Evolutionary conservation across 345 rosid species (phyloP).

Genomic region (Cardamine chenopodiifolia): DNA sequence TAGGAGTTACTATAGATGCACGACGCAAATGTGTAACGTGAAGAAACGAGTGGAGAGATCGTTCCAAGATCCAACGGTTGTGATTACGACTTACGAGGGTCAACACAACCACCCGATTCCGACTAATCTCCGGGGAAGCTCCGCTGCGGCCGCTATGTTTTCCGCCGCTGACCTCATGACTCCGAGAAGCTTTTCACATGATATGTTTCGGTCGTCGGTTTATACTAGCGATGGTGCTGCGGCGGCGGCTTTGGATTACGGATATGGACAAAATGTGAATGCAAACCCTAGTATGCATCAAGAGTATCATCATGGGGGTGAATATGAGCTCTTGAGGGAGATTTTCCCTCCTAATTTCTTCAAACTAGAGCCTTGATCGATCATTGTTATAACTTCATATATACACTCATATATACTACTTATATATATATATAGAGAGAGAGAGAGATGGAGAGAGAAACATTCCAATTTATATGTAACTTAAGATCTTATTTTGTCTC

Average conservation of each 20-base stretch:
- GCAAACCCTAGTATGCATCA: constrained; percentile 40
- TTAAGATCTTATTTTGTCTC: constrained; percentile 30
- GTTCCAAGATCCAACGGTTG: constrained; percentile 79
- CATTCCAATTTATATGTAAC: constrained; percentile 26
- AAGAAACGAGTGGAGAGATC: constrained; percentile 96
- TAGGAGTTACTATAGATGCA: constrained; percentile 95
- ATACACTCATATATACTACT: constrained; percentile 17
- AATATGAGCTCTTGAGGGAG: constrained; percentile 80
- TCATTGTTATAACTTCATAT: constrained; percentile 2
- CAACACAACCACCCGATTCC: constrained; percentile 86
- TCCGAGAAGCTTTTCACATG: constrained; percentile 47
- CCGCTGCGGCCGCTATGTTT: constrained; percentile 54
- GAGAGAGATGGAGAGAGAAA: not conserved
- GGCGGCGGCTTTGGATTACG: constrained; percentile 40
- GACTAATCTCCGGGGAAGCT: constrained; percentile 63
- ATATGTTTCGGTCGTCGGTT: constrained; percentile 45
- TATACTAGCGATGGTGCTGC: constrained; percentile 35
- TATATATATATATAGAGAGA: not conserved
- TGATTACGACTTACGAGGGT: constrained; percentile 90
- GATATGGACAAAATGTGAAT: constrained; percentile 42
- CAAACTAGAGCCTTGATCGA: constrained; percentile 64
- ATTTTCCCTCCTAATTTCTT: constrained; percentile 69
- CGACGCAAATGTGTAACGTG: constrained; percentile 80
- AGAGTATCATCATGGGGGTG: constrained; percentile 53
- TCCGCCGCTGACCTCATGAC: constrained; percentile 42